Evolutionary conservation across 768 basidiomycete genomes (phyloP).

Genomic region (Tephrocybe sp.): DNA sequence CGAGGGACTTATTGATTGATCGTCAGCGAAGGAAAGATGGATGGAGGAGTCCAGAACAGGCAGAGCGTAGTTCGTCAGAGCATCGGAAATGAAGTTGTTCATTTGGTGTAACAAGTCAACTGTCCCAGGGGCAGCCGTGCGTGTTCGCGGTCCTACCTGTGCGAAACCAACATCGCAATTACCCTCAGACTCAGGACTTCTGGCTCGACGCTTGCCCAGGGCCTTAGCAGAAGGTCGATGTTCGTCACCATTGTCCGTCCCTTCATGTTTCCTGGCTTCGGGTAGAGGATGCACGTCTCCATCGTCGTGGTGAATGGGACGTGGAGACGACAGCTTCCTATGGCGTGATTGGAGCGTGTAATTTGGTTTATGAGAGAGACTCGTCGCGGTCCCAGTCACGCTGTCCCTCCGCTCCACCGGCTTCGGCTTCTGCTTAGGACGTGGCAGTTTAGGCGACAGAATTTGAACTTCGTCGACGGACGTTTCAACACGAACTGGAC

Average conservation of each 20-base stretch:
- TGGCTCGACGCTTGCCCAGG: conserved; percentile 28
- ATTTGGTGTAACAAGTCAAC: neutral
- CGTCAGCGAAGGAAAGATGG: neutral
- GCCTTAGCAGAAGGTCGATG: conserved; percentile 29
- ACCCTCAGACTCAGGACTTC: conserved; percentile 2
- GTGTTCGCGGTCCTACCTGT: neutral
- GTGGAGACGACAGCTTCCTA: too few species aligned
- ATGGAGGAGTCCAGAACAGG: neutral
- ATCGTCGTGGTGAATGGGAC: too few species aligned
- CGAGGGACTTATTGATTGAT: too few species aligned
- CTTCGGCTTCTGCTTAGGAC: neutral
- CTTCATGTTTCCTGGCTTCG: too few species aligned
- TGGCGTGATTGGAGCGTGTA: too few species aligned
- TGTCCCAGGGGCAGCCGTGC: too few species aligned
- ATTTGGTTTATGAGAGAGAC: too few species aligned
- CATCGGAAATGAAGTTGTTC: neutral
- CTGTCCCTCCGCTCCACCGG: neutral
- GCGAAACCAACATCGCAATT: neutral
- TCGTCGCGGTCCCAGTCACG: too few species aligned
- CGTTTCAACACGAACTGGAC: neutral
- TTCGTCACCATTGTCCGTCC: neutral
- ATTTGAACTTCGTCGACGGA: neutral
- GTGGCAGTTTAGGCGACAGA: neutral
- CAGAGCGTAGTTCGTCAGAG: neutral
- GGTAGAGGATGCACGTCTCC: too few species aligned